Conservation (phyloP, 2,329 filamentous ascomycete species). For the Exophiala aquamarina region DNA sequence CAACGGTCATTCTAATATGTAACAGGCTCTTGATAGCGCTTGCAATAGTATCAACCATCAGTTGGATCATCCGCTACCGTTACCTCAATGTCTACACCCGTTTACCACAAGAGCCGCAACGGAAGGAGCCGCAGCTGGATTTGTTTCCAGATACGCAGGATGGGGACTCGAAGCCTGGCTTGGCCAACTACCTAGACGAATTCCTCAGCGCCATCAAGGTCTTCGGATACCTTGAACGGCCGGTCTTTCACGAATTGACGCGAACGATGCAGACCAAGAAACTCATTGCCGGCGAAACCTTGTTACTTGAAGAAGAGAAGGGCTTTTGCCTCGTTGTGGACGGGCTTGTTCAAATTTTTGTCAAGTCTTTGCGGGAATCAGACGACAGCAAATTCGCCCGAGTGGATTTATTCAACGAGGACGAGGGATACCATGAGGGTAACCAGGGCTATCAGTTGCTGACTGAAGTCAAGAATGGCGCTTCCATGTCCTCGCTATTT, state of each 20-base stretch:
- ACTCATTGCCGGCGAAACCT: slow-evolving; percentile 90
- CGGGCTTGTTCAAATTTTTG: slow-evolving; percentile 94
- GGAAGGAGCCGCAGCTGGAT: slow-evolving; percentile 93
- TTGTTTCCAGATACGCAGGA: slow-evolving; percentile 92
- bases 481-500: slow-evolving; percentile 97
- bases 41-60: slow-evolving; percentile 76
- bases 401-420: slow-evolving; percentile 67
- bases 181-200: slow-evolving; percentile 96
- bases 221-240: slow-evolving; percentile 93
- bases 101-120: slow-evolving; percentile 87
- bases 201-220: slow-evolving; percentile 99
- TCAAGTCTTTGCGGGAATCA: slow-evolving; percentile 72
- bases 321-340: slow-evolving; percentile 98
- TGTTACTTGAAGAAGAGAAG: slow-evolving; percentile 95
- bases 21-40: slow-evolving; percentile 72
- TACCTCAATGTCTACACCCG: slow-evolving; percentile 97
- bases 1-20: slow-evolving; percentile 1
- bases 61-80: slow-evolving; percentile 92
- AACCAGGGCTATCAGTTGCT: slow-evolving; percentile 90
- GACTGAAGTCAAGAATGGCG: slow-evolving; percentile 96
- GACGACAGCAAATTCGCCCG: slow-evolving; percentile 40
- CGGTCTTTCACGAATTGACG: slow-evolving; percentile 96
- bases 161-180: slow-evolving; percentile 81
- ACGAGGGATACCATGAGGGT: slow-evolving; percentile 57
- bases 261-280: slow-evolving; percentile 98